Conservation (phyloP, 257 asterid genomes). For the Cinchona pubescens region DNA sequence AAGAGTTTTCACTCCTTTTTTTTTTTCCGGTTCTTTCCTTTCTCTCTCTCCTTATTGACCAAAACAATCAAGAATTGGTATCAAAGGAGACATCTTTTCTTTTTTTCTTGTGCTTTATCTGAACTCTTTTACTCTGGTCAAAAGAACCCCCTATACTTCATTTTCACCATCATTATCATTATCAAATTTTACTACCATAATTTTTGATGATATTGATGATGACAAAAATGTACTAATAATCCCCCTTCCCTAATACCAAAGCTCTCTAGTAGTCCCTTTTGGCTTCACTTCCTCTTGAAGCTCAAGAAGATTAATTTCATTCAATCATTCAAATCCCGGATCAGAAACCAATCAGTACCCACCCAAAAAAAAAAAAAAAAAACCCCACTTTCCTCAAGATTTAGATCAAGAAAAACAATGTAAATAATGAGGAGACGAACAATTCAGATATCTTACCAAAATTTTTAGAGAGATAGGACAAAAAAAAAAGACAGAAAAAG, state of each 20-base stretch:
- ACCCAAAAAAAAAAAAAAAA: background rate
- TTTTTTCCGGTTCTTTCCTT: constrained; percentile 6
- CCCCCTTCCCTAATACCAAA: constrained; percentile 27
- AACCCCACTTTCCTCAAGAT: background rate
- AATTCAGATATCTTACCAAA: background rate
- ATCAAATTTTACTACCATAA: constrained; percentile 19
- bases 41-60: constrained; percentile 36
- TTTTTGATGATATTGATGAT: constrained; percentile 22
- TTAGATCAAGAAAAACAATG: constrained; percentile 20
- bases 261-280: constrained; percentile 17
- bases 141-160: constrained; percentile 39
- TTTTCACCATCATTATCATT: constrained; percentile 43
- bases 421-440: background rate
- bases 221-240: constrained; percentile 14
- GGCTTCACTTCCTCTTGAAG: constrained; percentile 33
- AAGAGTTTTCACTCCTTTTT: constrained; percentile 27
- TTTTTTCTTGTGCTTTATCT: constrained; percentile 35
- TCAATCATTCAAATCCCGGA: constrained; percentile 33
- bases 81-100: constrained; percentile 40
- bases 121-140: constrained; percentile 49
- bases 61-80: constrained; percentile 35
- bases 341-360: constrained; percentile 17
- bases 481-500: constrained; percentile 8
- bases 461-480: background rate
- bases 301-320: constrained; percentile 37